Evolutionary conservation across 352 stramenopile species (phyloP).

Genomic region (Pythium diclinum): DNA sequence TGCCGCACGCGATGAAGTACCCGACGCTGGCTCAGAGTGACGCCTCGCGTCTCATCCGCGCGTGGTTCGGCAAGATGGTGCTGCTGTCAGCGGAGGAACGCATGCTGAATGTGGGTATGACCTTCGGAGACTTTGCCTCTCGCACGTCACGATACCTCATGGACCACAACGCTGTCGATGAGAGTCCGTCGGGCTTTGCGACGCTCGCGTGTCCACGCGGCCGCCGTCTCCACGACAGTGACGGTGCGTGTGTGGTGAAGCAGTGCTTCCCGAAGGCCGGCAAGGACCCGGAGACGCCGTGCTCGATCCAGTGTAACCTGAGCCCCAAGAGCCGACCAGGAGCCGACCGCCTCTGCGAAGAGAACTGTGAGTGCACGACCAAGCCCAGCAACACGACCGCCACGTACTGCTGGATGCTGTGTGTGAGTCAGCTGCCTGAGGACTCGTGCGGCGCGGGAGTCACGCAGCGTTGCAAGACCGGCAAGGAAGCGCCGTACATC

Average conservation of each 20-base stretch:
- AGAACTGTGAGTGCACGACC: constrained; percentile 33
- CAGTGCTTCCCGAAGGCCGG: constrained; percentile 28
- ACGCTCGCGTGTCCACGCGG: constrained; percentile 28
- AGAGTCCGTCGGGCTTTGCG: constrained; percentile 22
- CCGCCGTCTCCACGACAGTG: constrained; percentile 25
- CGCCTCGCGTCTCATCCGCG: constrained; percentile 21
- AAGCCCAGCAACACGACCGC: constrained; percentile 28
- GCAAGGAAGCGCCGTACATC: constrained; percentile 28
- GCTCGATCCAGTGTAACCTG: constrained; percentile 40
- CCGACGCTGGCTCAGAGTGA: constrained; percentile 6
- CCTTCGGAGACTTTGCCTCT: constrained; percentile 29
- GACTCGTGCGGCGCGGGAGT: constrained; percentile 13
- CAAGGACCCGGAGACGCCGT: constrained; percentile 27
- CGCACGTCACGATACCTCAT: constrained; percentile 21
- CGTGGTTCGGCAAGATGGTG: constrained; percentile 48
- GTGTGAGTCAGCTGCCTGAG: constrained; percentile 28
- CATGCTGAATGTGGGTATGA: constrained; percentile 31
- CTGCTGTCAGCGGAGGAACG: constrained; percentile 24
- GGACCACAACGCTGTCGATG: constrained; percentile 12
- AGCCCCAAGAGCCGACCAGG: constrained; percentile 25
- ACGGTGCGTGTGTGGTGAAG: constrained; percentile 29
- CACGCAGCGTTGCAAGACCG: constrained; percentile 25
- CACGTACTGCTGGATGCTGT: constrained; percentile 41
- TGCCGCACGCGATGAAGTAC: constrained; percentile 37
- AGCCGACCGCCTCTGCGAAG: constrained; percentile 26